Evolutionary conservation across 495 filamentous ascomycete species (phyloP).

Genomic region (Hypoxylon lenormandii): DNA sequence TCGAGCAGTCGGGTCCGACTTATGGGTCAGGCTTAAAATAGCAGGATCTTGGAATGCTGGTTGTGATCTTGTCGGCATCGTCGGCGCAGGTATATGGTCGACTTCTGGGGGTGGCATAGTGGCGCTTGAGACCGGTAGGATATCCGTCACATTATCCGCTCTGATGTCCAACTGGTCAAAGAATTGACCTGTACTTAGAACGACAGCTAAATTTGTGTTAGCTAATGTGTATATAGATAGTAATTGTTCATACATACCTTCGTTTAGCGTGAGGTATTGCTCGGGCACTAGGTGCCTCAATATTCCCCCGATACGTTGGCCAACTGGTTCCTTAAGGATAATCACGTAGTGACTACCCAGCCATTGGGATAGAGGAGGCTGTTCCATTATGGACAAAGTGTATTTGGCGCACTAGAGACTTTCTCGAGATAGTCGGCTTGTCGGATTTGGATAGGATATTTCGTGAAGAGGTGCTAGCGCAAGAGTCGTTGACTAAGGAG

Average conservation of each 20-base stretch:
- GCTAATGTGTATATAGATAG: slow-evolving; percentile 2
- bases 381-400: slow-evolving; percentile 27
- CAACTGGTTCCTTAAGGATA: slow-evolving; percentile 64
- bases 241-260: slow-evolving; percentile 69
- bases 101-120: slow-evolving; percentile 18
- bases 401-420: too few species aligned
- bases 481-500: too few species aligned
- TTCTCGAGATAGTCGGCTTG: too few species aligned
- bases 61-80: slow-evolving; percentile 12
- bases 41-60: slow-evolving; percentile 66
- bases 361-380: slow-evolving; percentile 42
- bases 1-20: slow-evolving; percentile 22
- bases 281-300: slow-evolving; percentile 78
- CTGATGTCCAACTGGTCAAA: slow-evolving; percentile 29
- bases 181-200: slow-evolving; percentile 40
- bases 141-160: slow-evolving; percentile 53
- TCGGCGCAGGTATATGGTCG: slow-evolving; percentile 1
- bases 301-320: slow-evolving; percentile 75
- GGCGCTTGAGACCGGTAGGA: slow-evolving; percentile 62
- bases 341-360: slow-evolving; percentile 42
- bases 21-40: slow-evolving; percentile 62
- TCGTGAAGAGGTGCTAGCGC: too few species aligned
- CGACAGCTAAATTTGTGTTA: slow-evolving; percentile 27
- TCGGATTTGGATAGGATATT: too few species aligned
- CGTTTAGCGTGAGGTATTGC: slow-evolving; percentile 76